Evolutionary conservation across 768 basidiomycete species (phyloP).

Genomic region (Rhizopogon roseolus): DNA sequence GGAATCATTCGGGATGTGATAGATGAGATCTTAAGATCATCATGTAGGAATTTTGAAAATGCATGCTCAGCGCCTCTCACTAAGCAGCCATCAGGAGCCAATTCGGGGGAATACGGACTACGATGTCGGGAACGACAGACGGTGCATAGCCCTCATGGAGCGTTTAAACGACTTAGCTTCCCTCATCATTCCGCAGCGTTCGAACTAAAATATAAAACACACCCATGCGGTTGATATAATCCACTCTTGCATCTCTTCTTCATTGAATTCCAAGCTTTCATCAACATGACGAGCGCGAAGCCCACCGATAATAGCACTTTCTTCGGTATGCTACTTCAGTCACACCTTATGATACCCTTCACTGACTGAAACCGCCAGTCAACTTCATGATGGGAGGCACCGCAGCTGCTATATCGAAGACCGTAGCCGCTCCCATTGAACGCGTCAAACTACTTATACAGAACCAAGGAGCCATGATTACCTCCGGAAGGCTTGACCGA

Average conservation of each 20-base stretch:
- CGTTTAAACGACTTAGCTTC: no score
- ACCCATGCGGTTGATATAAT: background rate
- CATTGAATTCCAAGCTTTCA: background rate
- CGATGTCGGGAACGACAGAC: background rate
- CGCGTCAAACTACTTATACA: conserved; percentile 36
- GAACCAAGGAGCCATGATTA: conserved; percentile 34
- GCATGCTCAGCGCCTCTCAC: no score
- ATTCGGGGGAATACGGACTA: background rate
- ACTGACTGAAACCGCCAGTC: conserved; percentile 16
- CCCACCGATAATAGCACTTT: conserved; percentile 10
- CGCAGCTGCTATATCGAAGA: conserved; percentile 32
- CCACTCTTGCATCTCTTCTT: background rate
- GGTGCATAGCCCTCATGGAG: background rate
- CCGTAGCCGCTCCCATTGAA: conserved; percentile 35
- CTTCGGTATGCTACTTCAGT: conserved; percentile 7
- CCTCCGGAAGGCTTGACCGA: conserved; percentile 29
- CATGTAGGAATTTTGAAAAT: no score
- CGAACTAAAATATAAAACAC: background rate
- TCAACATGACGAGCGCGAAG: background rate
- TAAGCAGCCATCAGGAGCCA: no score
- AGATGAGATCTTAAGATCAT: no score
- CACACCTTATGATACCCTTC: background rate
- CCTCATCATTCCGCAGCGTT: background rate
- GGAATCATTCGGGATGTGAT: no score
- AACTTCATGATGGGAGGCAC: conserved; percentile 35